A percentile compares a stretch with the other conserved stretches of the same genome.
phyloP scores from a whole-genome alignment of 352 stramenopile species.

The Phytophthora citricola region DNA sequence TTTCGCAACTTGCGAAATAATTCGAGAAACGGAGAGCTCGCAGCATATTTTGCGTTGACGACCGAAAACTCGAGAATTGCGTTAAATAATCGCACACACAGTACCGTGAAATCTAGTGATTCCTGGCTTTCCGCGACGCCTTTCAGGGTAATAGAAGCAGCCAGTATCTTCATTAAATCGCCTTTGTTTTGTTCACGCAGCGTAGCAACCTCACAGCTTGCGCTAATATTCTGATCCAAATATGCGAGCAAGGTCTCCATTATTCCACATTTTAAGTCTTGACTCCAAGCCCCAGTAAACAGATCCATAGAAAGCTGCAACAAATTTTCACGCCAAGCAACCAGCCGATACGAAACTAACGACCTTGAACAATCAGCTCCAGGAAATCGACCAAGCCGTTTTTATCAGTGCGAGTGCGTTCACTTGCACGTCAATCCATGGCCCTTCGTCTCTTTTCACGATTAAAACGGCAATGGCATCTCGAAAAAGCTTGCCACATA shows the following conservation, averaged over 20 bases:
- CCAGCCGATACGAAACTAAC: constrained; percentile 10
- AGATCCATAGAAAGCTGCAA: constrained; percentile 18
- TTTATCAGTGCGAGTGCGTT: constrained; percentile 9
- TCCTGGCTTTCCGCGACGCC: not conserved
- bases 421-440: constrained; percentile 8
- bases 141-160: not conserved
- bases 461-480: constrained; percentile 17
- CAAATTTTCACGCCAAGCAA: constrained; percentile 12
- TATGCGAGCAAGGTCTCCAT: constrained; percentile 15
- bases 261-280: not conserved
- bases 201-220: constrained; percentile 12
- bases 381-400: not conserved
- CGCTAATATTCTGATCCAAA: constrained; percentile 13
- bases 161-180: constrained; percentile 23
- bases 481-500: constrained; percentile 15
- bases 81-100: constrained; percentile 17
- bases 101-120: not conserved
- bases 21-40: too few relatives aligned
- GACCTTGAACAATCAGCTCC: not conserved
- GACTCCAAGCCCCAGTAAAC: not conserved
- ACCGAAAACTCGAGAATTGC: constrained; percentile 25
- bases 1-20: too few relatives aligned
- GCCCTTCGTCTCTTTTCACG: not conserved
- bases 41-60: constrained; percentile 16
- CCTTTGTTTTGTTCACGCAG: constrained; percentile 11